Evolutionary conservation across 345 rosid genomes (phyloP).

Genomic region (Eucalyptus fibrosa): DNA sequence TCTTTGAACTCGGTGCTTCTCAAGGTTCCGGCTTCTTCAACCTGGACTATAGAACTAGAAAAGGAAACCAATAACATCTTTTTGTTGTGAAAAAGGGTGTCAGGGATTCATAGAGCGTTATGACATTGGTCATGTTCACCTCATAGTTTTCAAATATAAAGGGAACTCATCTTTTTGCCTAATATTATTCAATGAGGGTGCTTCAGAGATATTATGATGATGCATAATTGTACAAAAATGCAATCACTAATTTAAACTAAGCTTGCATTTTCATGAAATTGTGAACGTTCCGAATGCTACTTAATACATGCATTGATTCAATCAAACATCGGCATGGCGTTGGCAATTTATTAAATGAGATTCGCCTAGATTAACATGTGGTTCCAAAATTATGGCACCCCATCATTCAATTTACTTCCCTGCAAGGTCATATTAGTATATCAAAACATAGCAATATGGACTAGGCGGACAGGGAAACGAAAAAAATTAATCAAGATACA

Average conservation of each 20-base stretch:
- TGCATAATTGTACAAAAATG: no score
- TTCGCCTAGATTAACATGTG: no score
- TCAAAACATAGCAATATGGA: neutral
- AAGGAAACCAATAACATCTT: neutral
- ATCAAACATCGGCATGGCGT: no score
- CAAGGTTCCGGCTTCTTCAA: neutral
- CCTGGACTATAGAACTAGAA: neutral
- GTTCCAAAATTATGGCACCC: no score
- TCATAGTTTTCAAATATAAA: neutral
- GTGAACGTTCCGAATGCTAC: no score
- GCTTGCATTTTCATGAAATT: no score
- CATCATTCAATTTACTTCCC: neutral
- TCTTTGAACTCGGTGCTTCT: neutral
- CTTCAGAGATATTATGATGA: no score
- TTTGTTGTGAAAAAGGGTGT: neutral
- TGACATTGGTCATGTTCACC: neutral
- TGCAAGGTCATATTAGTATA: neutral
- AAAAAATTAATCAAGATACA: neutral
- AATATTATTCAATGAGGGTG: no score
- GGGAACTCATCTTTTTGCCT: neutral
- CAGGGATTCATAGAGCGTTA: rapidly evolving
- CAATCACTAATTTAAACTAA: no score
- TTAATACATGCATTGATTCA: no score
- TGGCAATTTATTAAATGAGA: no score
- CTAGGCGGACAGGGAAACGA: neutral